Base-by-base conservation (phyloP, 768 basidiomycete genomes). In the Serendipita vermifera region DNA sequence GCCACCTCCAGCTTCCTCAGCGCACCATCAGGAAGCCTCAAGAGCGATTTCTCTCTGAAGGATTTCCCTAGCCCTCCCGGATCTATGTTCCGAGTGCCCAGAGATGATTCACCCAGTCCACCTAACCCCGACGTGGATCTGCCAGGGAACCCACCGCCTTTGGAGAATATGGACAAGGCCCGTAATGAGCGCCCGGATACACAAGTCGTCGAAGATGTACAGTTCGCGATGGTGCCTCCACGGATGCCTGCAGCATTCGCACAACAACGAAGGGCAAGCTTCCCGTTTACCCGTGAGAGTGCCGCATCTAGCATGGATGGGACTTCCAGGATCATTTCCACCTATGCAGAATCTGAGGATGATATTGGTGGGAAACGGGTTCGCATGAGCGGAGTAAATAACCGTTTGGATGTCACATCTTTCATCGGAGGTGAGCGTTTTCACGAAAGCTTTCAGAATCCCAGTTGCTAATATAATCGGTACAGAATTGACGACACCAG, bases 291-390 rank as follows among this genome's bases (percentile, higher is more conserved):
- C 32, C 46, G 46, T 7, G 46, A 51, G 22, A 51, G 46, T 29
- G 17, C 22, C 5, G 27, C 27, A 22, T 51, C 46, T 15, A 51
- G 46, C 46, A 22, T 51, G 17, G 46, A 51, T 51, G 46, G 22
- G 20, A 22, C 46, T n/a, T 27, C 7, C 5, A 22, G 46, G 22
- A 51, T 51, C 11, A 20, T 51, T 26, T 51, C 46, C 29, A 31
- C 24, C 17, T 51, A 51, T 31, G 46, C 46, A 51, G 46, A 51
- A 29, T 51, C 46, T 9, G 46, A 51, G 46, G 46, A 51, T n/a
- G 46, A 51, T n/a, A 31, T 51, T 4, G 46, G 46, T 26, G 46
- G 24, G 46, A 51, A 51, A n/a, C 46, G 46, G 29, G 46, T 51
- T 20, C 20, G 46, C 24, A 51, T 51, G 9, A 51, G 46, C 29